phyloP scores from a whole-genome alignment of 495 filamentous ascomycete genomes.

The Annulohypoxylon maeteangense region DNA sequence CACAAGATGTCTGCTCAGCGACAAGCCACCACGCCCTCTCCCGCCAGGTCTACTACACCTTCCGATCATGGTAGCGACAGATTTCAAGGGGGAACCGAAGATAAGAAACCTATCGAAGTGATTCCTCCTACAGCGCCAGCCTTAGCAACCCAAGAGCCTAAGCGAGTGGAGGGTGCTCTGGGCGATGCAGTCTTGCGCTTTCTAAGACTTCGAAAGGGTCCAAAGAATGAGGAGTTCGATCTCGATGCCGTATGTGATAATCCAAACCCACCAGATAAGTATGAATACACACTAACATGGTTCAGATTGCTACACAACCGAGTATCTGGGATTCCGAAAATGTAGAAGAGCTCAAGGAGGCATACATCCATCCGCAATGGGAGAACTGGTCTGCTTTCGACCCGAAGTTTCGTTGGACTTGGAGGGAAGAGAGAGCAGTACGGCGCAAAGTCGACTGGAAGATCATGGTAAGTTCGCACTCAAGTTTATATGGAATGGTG shows the following conservation, averaged over 20 bases:
- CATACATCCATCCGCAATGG: slow-evolving; percentile 46
- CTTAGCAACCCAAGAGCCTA: slow-evolving; percentile 30
- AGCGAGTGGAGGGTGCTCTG: slow-evolving; percentile 35
- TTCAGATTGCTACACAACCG: slow-evolving; percentile 44
- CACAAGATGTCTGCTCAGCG: slow-evolving; percentile 36
- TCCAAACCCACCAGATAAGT: neutral
- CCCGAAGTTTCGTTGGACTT: slow-evolving; percentile 43
- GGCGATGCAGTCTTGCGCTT: slow-evolving; percentile 42
- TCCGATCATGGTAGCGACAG: slow-evolving; percentile 26
- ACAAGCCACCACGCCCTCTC: slow-evolving; percentile 2
- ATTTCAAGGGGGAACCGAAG: slow-evolving; percentile 20
- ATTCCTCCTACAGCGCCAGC: slow-evolving; percentile 18
- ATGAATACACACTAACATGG: slow-evolving; percentile 7
- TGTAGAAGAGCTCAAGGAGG: slow-evolving; percentile 44
- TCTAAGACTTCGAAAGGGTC: slow-evolving; percentile 43
- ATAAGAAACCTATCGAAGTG: slow-evolving; percentile 6
- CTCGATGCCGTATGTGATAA: slow-evolving; percentile 40
- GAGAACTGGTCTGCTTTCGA: slow-evolving; percentile 45
- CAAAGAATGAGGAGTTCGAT: slow-evolving; percentile 33
- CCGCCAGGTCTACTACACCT: slow-evolving; percentile 14
- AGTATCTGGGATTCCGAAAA: slow-evolving; percentile 48
- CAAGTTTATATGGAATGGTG: neutral
- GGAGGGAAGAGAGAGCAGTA: slow-evolving; percentile 43
- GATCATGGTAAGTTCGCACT: slow-evolving; percentile 37
- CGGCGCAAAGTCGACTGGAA: slow-evolving; percentile 46